phyloP scores from a whole-genome alignment of 1,284 basidiomycete genomes.

The Irpex sp. region DNA sequence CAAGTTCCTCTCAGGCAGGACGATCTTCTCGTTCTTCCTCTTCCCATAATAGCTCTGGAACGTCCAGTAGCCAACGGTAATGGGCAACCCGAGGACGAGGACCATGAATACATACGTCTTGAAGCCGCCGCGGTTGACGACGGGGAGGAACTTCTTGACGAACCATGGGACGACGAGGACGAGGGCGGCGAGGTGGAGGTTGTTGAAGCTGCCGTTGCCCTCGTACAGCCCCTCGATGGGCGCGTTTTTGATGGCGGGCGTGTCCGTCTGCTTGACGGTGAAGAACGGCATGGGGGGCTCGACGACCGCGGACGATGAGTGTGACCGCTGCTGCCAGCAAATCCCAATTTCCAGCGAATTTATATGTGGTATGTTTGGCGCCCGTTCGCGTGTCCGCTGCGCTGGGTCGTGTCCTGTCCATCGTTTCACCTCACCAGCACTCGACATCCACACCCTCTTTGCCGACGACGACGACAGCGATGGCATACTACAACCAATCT shows the following conservation, averaged over 20 bases:
- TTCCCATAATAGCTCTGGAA: constrained; percentile 86
- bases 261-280: constrained; percentile 64
- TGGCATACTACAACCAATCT: constrained; percentile 54
- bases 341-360: constrained; percentile 3
- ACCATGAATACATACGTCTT: constrained; percentile 90
- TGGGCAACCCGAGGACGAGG: constrained; percentile 80
- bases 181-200: constrained; percentile 82
- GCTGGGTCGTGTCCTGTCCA: neutral
- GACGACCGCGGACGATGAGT: too few species aligned
- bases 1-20: constrained; percentile 88
- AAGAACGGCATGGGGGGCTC: constrained; percentile 55
- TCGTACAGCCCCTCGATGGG: constrained; percentile 88
- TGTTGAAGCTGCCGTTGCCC: constrained; percentile 88
- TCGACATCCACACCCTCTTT: constrained; percentile 6
- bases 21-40: constrained; percentile 89
- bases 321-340: constrained; percentile 18
- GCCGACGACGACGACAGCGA: constrained; percentile 21
- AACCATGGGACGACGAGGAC: constrained; percentile 86
- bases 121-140: constrained; percentile 83
- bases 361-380: constrained; percentile 21
- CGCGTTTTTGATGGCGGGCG: constrained; percentile 84
- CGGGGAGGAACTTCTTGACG: constrained; percentile 82
- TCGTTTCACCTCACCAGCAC: neutral
- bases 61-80: constrained; percentile 92
- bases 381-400: constrained; percentile 16